These are phyloP conservation scores for Panicum hallii DNA, from an alignment of 202 grass and related monocot species.

Conservation along the genomic window DNA sequence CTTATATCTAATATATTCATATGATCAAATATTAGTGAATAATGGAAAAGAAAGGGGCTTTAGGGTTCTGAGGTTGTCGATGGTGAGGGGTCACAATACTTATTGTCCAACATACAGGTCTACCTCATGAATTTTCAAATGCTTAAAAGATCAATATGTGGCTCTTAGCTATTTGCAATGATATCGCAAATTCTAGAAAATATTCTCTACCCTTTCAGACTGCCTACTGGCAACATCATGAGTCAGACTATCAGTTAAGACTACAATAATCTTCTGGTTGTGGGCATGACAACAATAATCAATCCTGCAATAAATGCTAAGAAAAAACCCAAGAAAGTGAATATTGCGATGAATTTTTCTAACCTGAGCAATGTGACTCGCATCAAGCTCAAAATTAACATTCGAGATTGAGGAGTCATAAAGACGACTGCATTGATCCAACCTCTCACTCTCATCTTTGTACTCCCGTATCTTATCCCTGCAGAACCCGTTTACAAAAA, in stretches of 20 bases:
- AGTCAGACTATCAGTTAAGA: neutral
- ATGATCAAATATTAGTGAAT: constrained; percentile 5
- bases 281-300: constrained; percentile 19
- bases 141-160: neutral
- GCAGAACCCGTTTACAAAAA: constrained; percentile 42
- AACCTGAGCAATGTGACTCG: constrained; percentile 84
- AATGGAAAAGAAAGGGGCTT: neutral
- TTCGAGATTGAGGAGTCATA: constrained; percentile 81
- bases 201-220: constrained; percentile 2
- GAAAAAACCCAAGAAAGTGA: constrained; percentile 26
- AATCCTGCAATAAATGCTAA: constrained; percentile 9
- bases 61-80: constrained; percentile 13
- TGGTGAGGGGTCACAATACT: neutral
- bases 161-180: neutral
- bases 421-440: constrained; percentile 87
- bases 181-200: constrained; percentile 12
- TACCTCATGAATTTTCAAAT: constrained; percentile 25
- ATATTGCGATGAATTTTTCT: neutral
- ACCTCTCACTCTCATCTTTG: constrained; percentile 87
- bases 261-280: neutral
- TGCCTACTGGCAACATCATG: constrained; percentile 1
- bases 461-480: constrained; percentile 82
- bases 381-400: constrained; percentile 83
- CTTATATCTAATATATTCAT: neutral
- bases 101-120: neutral